A percentile compares a stretch with the other conserved stretches of the same genome.
Conservation (phyloP, 768 basidiomycete genomes). For the Udeniomyces megalosporus region DNA sequence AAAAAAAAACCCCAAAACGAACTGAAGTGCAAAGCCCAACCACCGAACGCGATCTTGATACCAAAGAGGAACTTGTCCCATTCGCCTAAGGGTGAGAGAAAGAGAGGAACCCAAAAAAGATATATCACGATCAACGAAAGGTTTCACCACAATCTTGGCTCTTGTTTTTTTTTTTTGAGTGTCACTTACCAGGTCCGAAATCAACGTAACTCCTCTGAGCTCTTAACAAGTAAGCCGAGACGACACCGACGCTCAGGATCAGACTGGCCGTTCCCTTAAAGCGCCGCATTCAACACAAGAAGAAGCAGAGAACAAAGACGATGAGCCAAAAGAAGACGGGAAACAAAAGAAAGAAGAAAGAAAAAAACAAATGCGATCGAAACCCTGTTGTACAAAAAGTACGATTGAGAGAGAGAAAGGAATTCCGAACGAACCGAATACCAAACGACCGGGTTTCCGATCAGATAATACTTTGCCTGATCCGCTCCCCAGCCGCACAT, state of each 20-base stretch:
- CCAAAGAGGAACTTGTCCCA: conserved; percentile 94
- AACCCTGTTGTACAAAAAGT: not conserved
- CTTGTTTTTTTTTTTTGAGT: no score
- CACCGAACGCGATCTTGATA: conserved; percentile 73
- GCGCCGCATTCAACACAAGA: no score
- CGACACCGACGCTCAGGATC: conserved; percentile 37
- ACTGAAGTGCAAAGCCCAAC: conserved; percentile 87
- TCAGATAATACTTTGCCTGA: conserved; percentile 78
- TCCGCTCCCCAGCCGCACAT: conserved; percentile 94
- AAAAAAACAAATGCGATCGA: not conserved
- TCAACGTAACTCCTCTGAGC: conserved; percentile 78
- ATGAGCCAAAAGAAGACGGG: not conserved
- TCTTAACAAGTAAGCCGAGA: conserved; percentile 59
- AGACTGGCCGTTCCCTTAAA: conserved; percentile 55
- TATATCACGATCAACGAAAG: not conserved
- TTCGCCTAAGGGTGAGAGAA: conserved; percentile 40
- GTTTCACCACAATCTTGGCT: no score
- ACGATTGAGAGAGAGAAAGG: not conserved
- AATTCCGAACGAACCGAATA: conserved; percentile 43
- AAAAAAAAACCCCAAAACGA: conserved; percentile 25
- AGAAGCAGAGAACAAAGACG: not conserved
- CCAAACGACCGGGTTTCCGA: conserved; percentile 73
- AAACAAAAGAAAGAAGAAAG: not conserved
- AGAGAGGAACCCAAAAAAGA: not conserved
- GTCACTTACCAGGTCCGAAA: conserved; percentile 71